Percentiles rank a stretch among this genome's conserved stretches.
Evolutionary conservation across 805 yeast genomes (phyloP).

Genomic region (Metahyphopichia silvanorum): DNA sequence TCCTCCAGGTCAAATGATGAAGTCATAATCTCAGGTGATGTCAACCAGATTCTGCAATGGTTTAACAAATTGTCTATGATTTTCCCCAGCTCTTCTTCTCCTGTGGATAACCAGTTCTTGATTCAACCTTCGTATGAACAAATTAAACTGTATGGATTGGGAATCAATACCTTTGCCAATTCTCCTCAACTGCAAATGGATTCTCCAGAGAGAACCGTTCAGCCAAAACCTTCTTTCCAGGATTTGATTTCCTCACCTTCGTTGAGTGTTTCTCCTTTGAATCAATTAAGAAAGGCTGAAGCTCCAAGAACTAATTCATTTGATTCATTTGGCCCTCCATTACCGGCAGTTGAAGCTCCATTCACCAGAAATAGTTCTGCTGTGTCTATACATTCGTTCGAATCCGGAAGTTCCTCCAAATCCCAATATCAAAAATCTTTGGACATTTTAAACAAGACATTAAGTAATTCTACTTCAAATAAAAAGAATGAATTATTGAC

Average conservation of each 20-base stretch:
- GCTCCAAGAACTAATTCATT: constrained; percentile 2
- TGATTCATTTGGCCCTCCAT: constrained; percentile 3
- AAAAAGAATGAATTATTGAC: neutral
- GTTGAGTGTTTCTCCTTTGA: constrained; percentile 2
- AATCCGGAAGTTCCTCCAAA: constrained; percentile 7
- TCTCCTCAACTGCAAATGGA: neutral
- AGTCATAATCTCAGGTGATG: constrained; percentile 11
- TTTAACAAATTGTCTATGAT: constrained; percentile 24
- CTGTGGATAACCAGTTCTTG: constrained; percentile 15
- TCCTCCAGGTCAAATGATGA: constrained; percentile 9
- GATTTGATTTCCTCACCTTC: constrained; percentile 2
- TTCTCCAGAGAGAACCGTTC: neutral
- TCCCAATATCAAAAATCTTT: constrained; percentile 13
- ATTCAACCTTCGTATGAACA: constrained; percentile 12
- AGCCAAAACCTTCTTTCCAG: constrained; percentile 1
- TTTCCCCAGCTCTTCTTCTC: constrained; percentile 30
- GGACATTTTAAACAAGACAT: constrained; percentile 8
- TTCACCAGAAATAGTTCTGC: constrained; percentile 1
- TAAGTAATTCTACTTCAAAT: constrained; percentile 5
- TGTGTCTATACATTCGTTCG: constrained; percentile 11
- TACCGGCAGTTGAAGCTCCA: constrained; percentile 3
- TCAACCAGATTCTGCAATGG: constrained; percentile 24
- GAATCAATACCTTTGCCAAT: constrained; percentile 23
- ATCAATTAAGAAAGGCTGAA: neutral
- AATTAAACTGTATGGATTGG: constrained; percentile 28